Percentiles rank a stretch among this genome's conserved stretches.
Evolutionary conservation across 129 eudicot species (phyloP).

Genomic region (Arctium lappa): DNA sequence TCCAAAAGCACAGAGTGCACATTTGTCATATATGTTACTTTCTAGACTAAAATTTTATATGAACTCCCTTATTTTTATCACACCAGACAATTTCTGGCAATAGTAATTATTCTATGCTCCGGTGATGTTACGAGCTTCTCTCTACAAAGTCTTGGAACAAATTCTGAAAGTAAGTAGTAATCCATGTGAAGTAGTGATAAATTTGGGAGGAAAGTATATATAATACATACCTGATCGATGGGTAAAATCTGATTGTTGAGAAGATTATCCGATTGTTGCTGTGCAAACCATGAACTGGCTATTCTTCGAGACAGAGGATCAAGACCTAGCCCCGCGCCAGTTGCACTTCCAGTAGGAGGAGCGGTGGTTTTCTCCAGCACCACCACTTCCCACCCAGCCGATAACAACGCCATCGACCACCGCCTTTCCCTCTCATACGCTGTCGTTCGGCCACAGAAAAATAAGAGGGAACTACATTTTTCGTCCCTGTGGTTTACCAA

Average conservation of each 20-base stretch:
- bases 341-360: constrained; percentile 74
- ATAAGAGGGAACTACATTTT: too few relatives aligned
- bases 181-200: background rate
- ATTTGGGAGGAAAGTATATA: background rate
- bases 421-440: constrained; percentile 47
- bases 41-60: too few relatives aligned
- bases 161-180: background rate
- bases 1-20: too few relatives aligned
- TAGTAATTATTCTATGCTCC: too few relatives aligned
- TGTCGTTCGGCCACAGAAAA: too few relatives aligned
- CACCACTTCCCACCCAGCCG: constrained; percentile 81
- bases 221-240: constrained; percentile 58
- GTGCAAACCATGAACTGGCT: constrained; percentile 55
- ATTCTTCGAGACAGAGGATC: constrained; percentile 49
- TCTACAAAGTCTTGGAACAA: too few relatives aligned
- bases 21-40: too few relatives aligned
- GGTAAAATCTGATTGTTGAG: constrained; percentile 46
- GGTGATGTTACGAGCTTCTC: too few relatives aligned
- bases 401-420: constrained; percentile 69
- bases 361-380: constrained; percentile 66
- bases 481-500: too few relatives aligned
- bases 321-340: constrained; percentile 92
- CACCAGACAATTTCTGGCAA: too few relatives aligned
- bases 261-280: constrained; percentile 29
- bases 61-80: too few relatives aligned